A percentile compares a stretch with the other conserved stretches of the same genome.
Conservation (phyloP, 23 red algal genomes). For the Gracilaria caudata region DNA sequence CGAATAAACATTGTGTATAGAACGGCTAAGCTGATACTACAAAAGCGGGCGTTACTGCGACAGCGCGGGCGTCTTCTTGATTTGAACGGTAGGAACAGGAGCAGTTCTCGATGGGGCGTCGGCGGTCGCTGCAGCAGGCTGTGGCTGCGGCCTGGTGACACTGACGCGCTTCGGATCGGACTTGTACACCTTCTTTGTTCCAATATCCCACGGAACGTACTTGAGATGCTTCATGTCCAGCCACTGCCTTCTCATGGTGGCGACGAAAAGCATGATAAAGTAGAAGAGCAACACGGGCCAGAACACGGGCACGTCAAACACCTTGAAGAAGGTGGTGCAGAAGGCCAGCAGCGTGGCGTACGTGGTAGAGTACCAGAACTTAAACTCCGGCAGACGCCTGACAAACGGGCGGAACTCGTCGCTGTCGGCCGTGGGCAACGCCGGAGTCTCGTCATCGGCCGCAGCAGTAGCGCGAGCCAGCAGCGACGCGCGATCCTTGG, state of each 20-base stretch:
- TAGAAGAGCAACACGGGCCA: conserved; percentile 97
- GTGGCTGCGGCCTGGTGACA: conserved; percentile 36
- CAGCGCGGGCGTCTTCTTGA: conserved; percentile 20
- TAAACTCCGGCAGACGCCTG: conserved; percentile 93
- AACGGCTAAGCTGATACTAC: background rate
- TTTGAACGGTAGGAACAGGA: conserved; percentile 41
- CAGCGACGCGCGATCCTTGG: conserved; percentile 81
- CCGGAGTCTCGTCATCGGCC: conserved; percentile 7
- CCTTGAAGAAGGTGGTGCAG: conserved; percentile 68
- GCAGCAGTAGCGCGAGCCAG: conserved; percentile 36
- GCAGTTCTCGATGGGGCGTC: background rate
- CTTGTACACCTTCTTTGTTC: conserved; percentile 79
- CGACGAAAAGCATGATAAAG: conserved; percentile 88
- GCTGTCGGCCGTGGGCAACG: conserved; percentile 41
- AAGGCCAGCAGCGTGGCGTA: conserved; percentile 72
- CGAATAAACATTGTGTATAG: conserved; percentile 6
- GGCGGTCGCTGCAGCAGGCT: background rate
- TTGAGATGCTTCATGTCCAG: conserved; percentile 91
- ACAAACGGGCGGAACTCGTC: conserved; percentile 96
- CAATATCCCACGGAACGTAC: conserved; percentile 98
- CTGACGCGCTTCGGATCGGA: conserved; percentile 65
- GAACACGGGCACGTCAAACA: conserved; percentile 95
- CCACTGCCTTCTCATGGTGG: conserved; percentile 93
- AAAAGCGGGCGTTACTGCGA: conserved; percentile 13
- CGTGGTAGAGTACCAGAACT: conserved; percentile 88